Base-by-base conservation (phyloP, 768 basidiomycete genomes). In the Agaricus subrufescens region DNA sequence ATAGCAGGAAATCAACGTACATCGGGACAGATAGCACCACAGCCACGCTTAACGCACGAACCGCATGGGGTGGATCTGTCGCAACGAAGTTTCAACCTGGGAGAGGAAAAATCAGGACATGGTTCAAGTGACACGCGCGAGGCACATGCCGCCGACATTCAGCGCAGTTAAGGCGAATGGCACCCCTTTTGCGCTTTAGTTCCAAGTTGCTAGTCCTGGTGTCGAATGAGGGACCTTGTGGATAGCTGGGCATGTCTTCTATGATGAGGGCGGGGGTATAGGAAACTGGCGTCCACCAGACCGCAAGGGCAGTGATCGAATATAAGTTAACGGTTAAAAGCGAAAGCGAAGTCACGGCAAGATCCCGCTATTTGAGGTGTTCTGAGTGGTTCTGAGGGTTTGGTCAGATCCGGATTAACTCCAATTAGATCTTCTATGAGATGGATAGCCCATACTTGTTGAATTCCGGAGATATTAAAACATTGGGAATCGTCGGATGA, bases 1-100 rank as follows among this genome's bases (percentile, higher is more conserved):
- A 46, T 49, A 60, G 49, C 34, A 39, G 39, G 34, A 40, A 12
- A 31, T 31, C 31, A 30, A 73, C 80, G 57, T 66, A 86, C 86
- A 67, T 91, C 89, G 48, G 89, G 89, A 68, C 89, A 92, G 60
- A 92, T 91, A 54, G 88, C 85, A 50, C 84, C 85, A 63, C 87
- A 89, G 12, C 87, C 87, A 59, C 87, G 79, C 70, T 91, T 92
- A 23, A 90, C 81, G 63, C 89, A 91, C 1, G 87, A 89, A 60
- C 86, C 80, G 63, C 89, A 91, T 8, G 89, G 89, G 61, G 90
- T 76, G 29, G 77, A 77, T 63, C 89, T 80, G 74, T 91, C 89
- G 69, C 89, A 92, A n/a, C 84, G 77, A 57, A 87, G 69, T 67
- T 88, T 88, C 43, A 87, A 69, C 60, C 86, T 86, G 37, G 37